These are phyloP conservation scores for Penstemon newberryi DNA, from an alignment of 257 asterid genomes.

Conservation along the genomic window DNA sequence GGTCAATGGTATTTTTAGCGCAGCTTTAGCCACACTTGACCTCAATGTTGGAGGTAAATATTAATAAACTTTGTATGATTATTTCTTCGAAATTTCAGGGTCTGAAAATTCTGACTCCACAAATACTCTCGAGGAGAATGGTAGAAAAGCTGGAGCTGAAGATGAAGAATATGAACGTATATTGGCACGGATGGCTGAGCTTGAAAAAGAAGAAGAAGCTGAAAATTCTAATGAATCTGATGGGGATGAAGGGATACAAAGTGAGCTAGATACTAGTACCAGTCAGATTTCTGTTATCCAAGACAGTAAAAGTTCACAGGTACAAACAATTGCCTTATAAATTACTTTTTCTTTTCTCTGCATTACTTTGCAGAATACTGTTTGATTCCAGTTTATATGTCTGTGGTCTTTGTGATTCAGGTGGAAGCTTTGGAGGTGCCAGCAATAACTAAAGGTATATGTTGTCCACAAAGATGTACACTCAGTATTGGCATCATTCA, in stretches of 20 bases:
- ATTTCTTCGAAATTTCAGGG: slow-evolving; percentile 34
- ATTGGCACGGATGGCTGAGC: slow-evolving; percentile 57
- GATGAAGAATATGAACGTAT: slow-evolving; percentile 69
- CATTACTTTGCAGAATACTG: not conserved
- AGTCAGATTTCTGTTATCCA: slow-evolving; percentile 28
- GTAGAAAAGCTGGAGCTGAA: slow-evolving; percentile 35
- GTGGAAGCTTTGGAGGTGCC: slow-evolving; percentile 43
- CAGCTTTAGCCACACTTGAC: slow-evolving; percentile 13
- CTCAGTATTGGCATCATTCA: not conserved
- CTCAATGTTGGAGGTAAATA: slow-evolving; percentile 16
- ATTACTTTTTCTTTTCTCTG: not conserved
- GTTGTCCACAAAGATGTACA: not conserved
- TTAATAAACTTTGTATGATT: not conserved
- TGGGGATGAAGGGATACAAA: slow-evolving; percentile 38
- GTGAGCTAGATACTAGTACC: slow-evolving; percentile 30
- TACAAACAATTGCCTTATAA: slow-evolving; percentile 23
- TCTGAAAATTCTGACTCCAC: slow-evolving; percentile 28
- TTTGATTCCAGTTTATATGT: slow-evolving; percentile 21
- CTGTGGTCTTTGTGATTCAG: slow-evolving; percentile 48
- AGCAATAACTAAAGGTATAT: slow-evolving; percentile 52
- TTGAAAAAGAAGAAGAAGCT: slow-evolving; percentile 86
- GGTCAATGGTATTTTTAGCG: slow-evolving; percentile 8
- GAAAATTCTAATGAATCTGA: slow-evolving; percentile 40
- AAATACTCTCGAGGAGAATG: slow-evolving; percentile 27
- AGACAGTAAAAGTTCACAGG: slow-evolving; percentile 48